Conservation (phyloP, 2,329 filamentous ascomycete species). For the Scedosporium minutisporum region DNA sequence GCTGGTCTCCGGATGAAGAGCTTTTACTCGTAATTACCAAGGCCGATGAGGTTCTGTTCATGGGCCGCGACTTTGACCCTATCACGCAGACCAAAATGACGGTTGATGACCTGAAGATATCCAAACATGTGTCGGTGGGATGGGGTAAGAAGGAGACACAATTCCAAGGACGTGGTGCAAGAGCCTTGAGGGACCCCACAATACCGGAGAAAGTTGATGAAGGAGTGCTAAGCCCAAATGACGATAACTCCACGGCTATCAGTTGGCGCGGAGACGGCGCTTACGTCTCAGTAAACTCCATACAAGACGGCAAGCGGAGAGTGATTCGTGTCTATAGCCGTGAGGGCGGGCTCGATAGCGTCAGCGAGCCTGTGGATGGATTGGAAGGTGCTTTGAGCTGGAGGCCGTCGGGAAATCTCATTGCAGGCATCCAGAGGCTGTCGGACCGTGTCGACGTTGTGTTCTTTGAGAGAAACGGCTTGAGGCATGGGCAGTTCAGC, state of each 20-base stretch:
- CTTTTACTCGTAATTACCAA: slow-evolving; percentile 75
- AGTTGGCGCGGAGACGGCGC: slow-evolving; percentile 94
- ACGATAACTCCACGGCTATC: slow-evolving; percentile 62
- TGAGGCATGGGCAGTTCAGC: slow-evolving; percentile 91
- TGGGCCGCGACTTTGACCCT: slow-evolving; percentile 85
- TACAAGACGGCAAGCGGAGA: slow-evolving; percentile 60
- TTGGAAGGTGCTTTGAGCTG: slow-evolving; percentile 84
- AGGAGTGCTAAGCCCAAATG: slow-evolving; percentile 63
- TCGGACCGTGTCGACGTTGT: slow-evolving; percentile 65
- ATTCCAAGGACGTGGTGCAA: slow-evolving; percentile 84
- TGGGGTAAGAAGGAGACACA: slow-evolving; percentile 99
- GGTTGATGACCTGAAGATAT: slow-evolving; percentile 71
- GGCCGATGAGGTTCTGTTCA: slow-evolving; percentile 71
- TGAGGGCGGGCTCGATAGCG: slow-evolving; percentile 83
- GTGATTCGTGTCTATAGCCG: slow-evolving; percentile 84
- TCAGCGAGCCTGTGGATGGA: slow-evolving; percentile 87
- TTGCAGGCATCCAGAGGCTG: slow-evolving; percentile 75
- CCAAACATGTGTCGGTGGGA: slow-evolving; percentile 88
- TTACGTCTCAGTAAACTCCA: slow-evolving; percentile 75
- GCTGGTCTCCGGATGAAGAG: slow-evolving; percentile 94
- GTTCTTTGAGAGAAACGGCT: slow-evolving; percentile 95
- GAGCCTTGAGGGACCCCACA: slow-evolving; percentile 82
- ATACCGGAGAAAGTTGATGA: slow-evolving; percentile 88
- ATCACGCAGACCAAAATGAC: slow-evolving; percentile 66
- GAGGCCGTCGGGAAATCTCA: slow-evolving; percentile 81